These are phyloP conservation scores for Setaria italica DNA, from an alignment of 202 grass and related monocot species.

Conservation along the genomic window DNA sequence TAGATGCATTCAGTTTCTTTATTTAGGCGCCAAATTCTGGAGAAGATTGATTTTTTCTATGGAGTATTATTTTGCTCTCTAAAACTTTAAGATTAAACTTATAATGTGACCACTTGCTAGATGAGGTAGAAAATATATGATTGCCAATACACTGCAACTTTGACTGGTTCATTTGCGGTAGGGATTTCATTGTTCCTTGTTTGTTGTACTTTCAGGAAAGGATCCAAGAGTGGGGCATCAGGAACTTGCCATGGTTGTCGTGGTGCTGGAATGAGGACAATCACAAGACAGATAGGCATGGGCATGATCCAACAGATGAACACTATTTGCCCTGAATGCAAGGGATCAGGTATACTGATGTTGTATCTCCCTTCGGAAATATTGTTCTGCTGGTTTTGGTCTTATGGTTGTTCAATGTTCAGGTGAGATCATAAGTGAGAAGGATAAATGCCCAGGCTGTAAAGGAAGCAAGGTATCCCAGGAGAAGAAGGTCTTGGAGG, in stretches of 20 bases:
- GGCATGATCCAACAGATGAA: constrained; percentile 99
- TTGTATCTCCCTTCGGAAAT: constrained; percentile 34
- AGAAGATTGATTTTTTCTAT: neutral
- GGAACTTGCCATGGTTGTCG: constrained; percentile 79
- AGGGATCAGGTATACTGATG: constrained; percentile 65
- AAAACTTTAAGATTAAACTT: neutral
- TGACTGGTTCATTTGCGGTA: constrained; percentile 16
- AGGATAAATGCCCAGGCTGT: constrained; percentile 83
- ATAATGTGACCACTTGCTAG: neutral
- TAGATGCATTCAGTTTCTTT: neutral
- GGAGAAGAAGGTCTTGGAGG: constrained; percentile 90
- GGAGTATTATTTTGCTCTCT: neutral
- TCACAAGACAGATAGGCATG: constrained; percentile 87
- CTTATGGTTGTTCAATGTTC: constrained; percentile 37
- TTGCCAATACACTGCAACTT: neutral
- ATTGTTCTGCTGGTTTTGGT: constrained; percentile 19
- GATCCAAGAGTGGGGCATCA: constrained; percentile 82
- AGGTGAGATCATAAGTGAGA: constrained; percentile 93
- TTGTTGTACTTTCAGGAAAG: constrained; percentile 68
- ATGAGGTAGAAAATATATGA: neutral
- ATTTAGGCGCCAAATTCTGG: neutral
- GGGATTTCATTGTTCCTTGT: constrained; percentile 10
- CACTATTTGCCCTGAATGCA: constrained; percentile 84
- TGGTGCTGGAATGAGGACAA: constrained; percentile 74
- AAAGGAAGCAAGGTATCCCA: constrained; percentile 72